Evolutionary conservation across 2,329 filamentous ascomycete genomes (phyloP).

Genomic region (Trichoderma citrinoviride): DNA sequence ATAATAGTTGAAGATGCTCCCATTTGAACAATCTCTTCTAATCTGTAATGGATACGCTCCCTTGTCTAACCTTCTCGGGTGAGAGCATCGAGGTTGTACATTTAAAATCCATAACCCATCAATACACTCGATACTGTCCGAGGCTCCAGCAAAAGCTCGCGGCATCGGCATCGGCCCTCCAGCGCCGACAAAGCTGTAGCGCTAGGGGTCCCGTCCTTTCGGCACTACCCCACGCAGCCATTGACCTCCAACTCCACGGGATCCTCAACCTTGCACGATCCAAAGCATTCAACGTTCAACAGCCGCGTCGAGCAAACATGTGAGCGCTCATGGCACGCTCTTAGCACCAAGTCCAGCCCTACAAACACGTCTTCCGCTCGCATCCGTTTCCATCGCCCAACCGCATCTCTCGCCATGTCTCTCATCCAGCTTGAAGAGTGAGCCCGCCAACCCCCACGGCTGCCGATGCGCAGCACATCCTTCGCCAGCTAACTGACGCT

Average conservation of each 20-base stretch:
- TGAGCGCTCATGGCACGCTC: conserved; percentile 14
- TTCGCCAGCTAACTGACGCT: conserved; percentile 25
- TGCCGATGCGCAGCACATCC: not conserved
- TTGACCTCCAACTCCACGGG: too few relatives aligned
- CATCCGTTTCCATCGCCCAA: not conserved
- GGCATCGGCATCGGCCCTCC: too few relatives aligned
- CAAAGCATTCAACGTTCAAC: not conserved
- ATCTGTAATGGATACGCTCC: too few relatives aligned
- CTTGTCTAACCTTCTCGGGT: too few relatives aligned
- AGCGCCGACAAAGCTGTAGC: too few relatives aligned
- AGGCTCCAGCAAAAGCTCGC: too few relatives aligned
- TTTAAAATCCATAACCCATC: too few relatives aligned
- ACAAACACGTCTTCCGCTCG: not conserved
- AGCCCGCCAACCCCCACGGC: conserved; percentile 13
- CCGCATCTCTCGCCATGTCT: conserved; percentile 33
- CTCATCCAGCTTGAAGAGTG: conserved; percentile 42
- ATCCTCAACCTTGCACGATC: not conserved
- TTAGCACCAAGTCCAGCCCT: conserved; percentile 18
- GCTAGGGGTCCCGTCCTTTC: conserved; percentile 4
- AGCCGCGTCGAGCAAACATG: conserved; percentile 17
- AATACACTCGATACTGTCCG: too few relatives aligned
- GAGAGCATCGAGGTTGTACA: too few relatives aligned
- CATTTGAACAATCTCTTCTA: too few relatives aligned
- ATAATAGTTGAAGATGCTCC: too few relatives aligned
- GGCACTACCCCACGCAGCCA: conserved; percentile 7